Conservation (phyloP, 345 rosid species). For the Sisymbrium irio region DNA sequence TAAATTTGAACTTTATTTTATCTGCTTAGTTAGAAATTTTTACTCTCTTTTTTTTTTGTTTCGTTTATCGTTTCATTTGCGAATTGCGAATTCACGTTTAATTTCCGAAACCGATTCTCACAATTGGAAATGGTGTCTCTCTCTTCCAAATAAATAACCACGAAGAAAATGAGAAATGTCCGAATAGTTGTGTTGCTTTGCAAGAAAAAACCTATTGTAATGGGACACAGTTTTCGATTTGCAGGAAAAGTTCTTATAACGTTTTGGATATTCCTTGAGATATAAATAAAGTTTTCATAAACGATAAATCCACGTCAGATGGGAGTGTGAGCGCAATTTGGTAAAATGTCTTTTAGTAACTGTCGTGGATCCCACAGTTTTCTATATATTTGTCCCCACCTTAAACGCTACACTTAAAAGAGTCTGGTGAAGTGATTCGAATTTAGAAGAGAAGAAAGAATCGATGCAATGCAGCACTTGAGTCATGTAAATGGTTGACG, state of each 20-base stretch:
- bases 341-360: neutral
- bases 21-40: neutral
- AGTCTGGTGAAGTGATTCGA: neutral
- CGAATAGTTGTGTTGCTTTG: neutral
- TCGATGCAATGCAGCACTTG: neutral
- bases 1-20: neutral
- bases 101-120: neutral
- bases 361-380: neutral
- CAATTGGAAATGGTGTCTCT: neutral
- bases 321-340: neutral
- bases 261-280: neutral
- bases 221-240: neutral
- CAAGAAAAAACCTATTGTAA: no score
- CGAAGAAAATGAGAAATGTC: neutral
- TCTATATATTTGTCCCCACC: neutral
- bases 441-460: neutral
- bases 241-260: neutral
- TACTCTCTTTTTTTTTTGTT: no score
- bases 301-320: neutral
- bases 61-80: no score
- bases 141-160: neutral
- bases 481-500: slow-evolving; percentile 19
- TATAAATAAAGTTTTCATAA: no score
- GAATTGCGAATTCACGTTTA: neutral
- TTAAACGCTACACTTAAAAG: slow-evolving; percentile 14